These are phyloP conservation scores for Phragmites australis DNA, from an alignment of 176 grass and related monocot genomes.

Conservation along the genomic window DNA sequence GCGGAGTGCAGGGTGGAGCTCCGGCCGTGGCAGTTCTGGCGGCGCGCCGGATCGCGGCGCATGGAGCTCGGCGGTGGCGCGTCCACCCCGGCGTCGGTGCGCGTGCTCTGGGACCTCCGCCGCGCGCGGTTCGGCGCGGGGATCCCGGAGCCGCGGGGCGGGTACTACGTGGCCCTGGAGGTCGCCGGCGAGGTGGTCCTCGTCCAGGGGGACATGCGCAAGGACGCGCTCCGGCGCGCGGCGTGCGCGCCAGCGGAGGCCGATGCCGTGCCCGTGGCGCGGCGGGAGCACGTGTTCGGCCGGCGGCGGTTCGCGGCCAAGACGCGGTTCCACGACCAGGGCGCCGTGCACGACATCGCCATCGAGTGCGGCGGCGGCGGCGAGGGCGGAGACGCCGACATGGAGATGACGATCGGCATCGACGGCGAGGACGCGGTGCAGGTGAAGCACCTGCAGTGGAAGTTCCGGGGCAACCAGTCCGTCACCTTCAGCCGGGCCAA, in stretches of 20 bases:
- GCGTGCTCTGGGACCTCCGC: constrained; percentile 81
- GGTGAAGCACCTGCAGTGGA: constrained; percentile 95
- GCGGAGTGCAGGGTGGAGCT: constrained; percentile 62
- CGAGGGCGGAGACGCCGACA: constrained; percentile 41
- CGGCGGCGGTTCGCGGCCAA: constrained; percentile 56
- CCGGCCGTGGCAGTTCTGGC: constrained; percentile 88
- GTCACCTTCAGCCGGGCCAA: constrained; percentile 69
- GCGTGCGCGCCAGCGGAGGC: constrained; percentile 27
- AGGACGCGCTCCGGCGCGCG: constrained; percentile 59
- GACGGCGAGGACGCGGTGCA: constrained; percentile 67
- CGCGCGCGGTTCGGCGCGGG: constrained; percentile 52
- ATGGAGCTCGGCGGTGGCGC: constrained; percentile 49
- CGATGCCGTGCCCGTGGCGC: constrained; percentile 54
- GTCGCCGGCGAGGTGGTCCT: constrained; percentile 63
- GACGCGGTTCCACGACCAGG: constrained; percentile 69
- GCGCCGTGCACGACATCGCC: constrained; percentile 53
- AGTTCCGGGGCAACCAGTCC: constrained; percentile 80
- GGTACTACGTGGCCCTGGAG: constrained; percentile 65
- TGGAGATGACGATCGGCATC: constrained; percentile 70
- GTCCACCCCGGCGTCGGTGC: constrained; percentile 25
- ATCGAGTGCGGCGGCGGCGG: constrained; percentile 58
- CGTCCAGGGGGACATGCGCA: constrained; percentile 65
- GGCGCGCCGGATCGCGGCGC: constrained; percentile 49
- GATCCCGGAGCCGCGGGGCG: constrained; percentile 52
- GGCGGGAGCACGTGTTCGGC: constrained; percentile 73